phyloP scores from a whole-genome alignment of 768 basidiomycete species.

The Leccinum broughii region DNA sequence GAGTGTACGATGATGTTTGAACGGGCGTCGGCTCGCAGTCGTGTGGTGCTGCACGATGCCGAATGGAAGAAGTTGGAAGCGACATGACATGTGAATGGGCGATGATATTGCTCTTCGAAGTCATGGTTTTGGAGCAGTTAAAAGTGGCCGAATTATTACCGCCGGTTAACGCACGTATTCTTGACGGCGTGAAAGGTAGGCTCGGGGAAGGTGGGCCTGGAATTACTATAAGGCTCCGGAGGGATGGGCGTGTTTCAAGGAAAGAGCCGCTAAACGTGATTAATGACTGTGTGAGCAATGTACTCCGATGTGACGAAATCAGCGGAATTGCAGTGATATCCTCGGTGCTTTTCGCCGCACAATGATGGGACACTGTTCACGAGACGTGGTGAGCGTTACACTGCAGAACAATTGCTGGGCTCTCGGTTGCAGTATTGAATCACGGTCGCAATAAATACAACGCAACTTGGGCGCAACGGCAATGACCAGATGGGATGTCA shows the following conservation, averaged over 20 bases:
- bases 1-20: slow-evolving; percentile 12
- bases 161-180: background rate
- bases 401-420: background rate
- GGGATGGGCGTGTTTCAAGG: slow-evolving; percentile 18
- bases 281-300: background rate
- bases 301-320: background rate
- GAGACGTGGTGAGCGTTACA: background rate
- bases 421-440: background rate
- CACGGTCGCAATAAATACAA: slow-evolving; percentile 7
- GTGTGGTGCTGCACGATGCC: background rate
- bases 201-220: slow-evolving; percentile 4
- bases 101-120: background rate
- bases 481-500: background rate
- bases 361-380: background rate
- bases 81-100: background rate
- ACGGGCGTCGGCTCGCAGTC: background rate
- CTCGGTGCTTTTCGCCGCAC: background rate
- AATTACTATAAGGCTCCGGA: slow-evolving; percentile 7
- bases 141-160: background rate
- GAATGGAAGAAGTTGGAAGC: background rate
- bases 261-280: slow-evolving; percentile 7
- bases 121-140: background rate
- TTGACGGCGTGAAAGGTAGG: background rate
- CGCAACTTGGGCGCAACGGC: background rate
- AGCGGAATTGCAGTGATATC: background rate